Percentiles rank a stretch among this genome's conserved stretches.
Evolutionary conservation across 2,329 filamentous ascomycete species (phyloP).

Genomic region (Aspergillus jensenii): DNA sequence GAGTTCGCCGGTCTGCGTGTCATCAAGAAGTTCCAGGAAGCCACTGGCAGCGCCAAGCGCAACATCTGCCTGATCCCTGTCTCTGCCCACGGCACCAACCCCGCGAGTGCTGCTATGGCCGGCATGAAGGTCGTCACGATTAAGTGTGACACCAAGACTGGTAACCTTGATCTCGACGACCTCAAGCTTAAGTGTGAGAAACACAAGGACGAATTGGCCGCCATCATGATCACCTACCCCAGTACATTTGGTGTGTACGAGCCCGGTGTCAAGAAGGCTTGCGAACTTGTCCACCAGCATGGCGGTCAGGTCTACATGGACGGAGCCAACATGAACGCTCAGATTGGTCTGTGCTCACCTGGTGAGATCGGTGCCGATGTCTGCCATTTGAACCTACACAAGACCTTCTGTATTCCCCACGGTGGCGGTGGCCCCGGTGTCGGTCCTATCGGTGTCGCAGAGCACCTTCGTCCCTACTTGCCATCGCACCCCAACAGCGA

Average conservation of each 20-base stretch:
- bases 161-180: constrained; percentile 85
- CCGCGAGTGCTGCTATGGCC: constrained; percentile 91
- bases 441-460: constrained; percentile 87
- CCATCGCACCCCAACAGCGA: constrained; percentile 67
- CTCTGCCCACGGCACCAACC: constrained; percentile 94
- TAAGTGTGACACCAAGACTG: constrained; percentile 84
- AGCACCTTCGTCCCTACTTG: constrained; percentile 73
- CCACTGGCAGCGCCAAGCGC: constrained; percentile 63
- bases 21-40: constrained; percentile 80
- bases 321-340: constrained; percentile 97
- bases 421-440: constrained; percentile 92
- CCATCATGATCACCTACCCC: constrained; percentile 96
- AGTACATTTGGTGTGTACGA: constrained; percentile 96
- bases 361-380: constrained; percentile 95
- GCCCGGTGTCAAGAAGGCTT: constrained; percentile 81
- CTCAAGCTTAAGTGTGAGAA: constrained; percentile 86
- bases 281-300: constrained; percentile 78
- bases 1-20: constrained; percentile 88
- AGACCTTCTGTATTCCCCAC: constrained; percentile 98
- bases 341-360: constrained; percentile 91
- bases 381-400: constrained; percentile 96
- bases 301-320: constrained; percentile 99
- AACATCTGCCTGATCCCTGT: constrained; percentile 94
- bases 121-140: constrained; percentile 91
- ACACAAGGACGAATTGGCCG: constrained; percentile 79